Evolutionary conservation across 768 basidiomycete genomes (phyloP).

Genomic region (Mycena albidolilacea): DNA sequence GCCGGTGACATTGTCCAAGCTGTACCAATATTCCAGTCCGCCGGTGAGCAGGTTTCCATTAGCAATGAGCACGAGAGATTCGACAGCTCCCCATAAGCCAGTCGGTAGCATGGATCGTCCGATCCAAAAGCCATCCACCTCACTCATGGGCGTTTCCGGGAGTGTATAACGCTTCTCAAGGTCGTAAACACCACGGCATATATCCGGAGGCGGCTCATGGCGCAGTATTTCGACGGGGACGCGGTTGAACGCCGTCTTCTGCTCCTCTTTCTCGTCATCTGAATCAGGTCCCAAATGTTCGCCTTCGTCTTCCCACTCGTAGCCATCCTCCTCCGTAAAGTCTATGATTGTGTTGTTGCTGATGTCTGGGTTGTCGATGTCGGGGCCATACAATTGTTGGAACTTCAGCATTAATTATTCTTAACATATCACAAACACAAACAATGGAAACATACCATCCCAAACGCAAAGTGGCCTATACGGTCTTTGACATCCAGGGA

Average conservation of each 20-base stretch:
- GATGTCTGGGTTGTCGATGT: background rate
- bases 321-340: constrained; percentile 26
- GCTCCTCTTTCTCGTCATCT: constrained; percentile 24
- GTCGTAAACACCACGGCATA: too few relatives aligned
- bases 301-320: background rate
- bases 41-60: too few relatives aligned
- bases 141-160: too few relatives aligned
- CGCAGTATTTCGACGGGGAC: background rate
- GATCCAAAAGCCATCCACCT: too few relatives aligned
- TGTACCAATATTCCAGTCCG: background rate
- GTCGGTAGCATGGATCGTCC: too few relatives aligned
- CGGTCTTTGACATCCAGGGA: constrained; percentile 21
- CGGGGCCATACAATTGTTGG: background rate
- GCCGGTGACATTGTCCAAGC: constrained; percentile 2
- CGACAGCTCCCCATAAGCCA: too few relatives aligned
- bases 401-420: constrained; percentile 10
- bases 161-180: too few relatives aligned
- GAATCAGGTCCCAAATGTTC: constrained; percentile 5
- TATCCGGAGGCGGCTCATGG: too few relatives aligned
- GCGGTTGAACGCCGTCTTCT: constrained; percentile 7
- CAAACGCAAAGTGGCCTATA: constrained; percentile 24
- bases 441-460: constrained; percentile 21
- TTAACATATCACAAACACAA: background rate
- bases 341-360: constrained; percentile 22
- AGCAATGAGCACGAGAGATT: too few relatives aligned